Evolutionary conservation across 257 asterid genomes (phyloP).

Genomic region (Jacaranda mimosifolia): DNA sequence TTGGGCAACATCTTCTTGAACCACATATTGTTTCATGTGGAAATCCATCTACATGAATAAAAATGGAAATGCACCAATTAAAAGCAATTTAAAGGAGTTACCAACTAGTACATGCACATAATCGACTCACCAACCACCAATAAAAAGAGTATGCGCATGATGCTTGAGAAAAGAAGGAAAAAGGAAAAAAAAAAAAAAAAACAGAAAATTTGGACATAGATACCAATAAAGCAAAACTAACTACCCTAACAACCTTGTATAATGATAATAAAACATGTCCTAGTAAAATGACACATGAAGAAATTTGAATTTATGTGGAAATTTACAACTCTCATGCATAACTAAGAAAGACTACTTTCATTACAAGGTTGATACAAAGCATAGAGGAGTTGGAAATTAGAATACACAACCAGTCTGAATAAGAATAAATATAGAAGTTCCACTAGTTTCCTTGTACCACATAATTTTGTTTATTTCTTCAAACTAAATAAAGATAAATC

Average conservation of each 20-base stretch:
- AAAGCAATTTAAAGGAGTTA: neutral
- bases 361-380: neutral
- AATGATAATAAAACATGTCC: neutral
- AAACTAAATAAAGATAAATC: no score
- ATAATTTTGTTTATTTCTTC: no score
- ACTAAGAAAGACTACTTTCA: neutral
- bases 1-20: conserved; percentile 41
- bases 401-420: neutral
- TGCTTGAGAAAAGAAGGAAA: neutral
- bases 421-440: no score
- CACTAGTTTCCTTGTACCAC: no score
- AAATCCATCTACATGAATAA: conserved; percentile 45
- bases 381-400: neutral
- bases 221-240: neutral
- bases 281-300: neutral
- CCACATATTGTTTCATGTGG: conserved; percentile 38
- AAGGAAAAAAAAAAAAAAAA: no score
- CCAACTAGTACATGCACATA: neutral
- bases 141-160: neutral
- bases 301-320: neutral
- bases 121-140: neutral
- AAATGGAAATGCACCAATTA: conserved; percentile 26
- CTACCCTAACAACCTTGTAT: neutral
- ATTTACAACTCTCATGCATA: neutral
- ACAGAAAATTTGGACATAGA: neutral